Conservation (phyloP, 352 stramenopile genomes). For the Globisporangium abappressorium region DNA sequence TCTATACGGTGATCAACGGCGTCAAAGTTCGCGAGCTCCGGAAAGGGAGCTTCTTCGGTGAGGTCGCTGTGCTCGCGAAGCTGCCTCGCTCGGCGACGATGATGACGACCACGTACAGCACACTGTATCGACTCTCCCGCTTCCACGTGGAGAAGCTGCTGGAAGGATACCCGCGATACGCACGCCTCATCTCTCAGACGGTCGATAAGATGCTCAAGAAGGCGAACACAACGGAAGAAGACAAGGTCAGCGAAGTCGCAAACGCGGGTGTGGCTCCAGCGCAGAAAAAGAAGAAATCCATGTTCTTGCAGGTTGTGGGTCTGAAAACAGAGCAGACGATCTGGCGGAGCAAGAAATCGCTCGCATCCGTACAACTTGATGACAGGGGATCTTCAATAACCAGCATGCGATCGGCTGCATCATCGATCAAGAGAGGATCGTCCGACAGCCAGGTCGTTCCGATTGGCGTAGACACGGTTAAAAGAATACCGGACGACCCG, state of each 20-base stretch:
- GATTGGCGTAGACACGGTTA: background rate
- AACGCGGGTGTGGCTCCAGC: background rate
- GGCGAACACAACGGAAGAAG: slow-evolving; percentile 20
- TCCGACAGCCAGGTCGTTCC: background rate
- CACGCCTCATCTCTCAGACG: slow-evolving; percentile 38
- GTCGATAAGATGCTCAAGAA: slow-evolving; percentile 40
- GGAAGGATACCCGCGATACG: slow-evolving; percentile 47
- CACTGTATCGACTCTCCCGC: slow-evolving; percentile 51
- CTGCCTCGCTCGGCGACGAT: slow-evolving; percentile 52
- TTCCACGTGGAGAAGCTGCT: slow-evolving; percentile 51
- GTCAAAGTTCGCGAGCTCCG: slow-evolving; percentile 67
- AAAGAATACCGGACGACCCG: background rate
- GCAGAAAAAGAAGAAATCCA: slow-evolving; percentile 8
- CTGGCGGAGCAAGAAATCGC: slow-evolving; percentile 11
- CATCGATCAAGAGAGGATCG: slow-evolving; percentile 7
- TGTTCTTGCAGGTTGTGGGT: slow-evolving; percentile 8
- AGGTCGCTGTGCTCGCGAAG: slow-evolving; percentile 62
- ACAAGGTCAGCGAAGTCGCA: slow-evolving; percentile 14
- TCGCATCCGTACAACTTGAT: slow-evolving; percentile 2
- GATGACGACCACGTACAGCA: slow-evolving; percentile 63
- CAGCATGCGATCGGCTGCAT: background rate
- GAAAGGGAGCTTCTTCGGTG: slow-evolving; percentile 65
- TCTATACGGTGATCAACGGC: slow-evolving; percentile 55
- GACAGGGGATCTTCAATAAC: background rate
- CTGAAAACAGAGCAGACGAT: slow-evolving; percentile 12